Evolutionary conservation across 2,329 filamentous ascomycete genomes (phyloP), one percentile per base, ranked within the genome.

Genomic region (Colletotrichum tofieldiae): DNA sequence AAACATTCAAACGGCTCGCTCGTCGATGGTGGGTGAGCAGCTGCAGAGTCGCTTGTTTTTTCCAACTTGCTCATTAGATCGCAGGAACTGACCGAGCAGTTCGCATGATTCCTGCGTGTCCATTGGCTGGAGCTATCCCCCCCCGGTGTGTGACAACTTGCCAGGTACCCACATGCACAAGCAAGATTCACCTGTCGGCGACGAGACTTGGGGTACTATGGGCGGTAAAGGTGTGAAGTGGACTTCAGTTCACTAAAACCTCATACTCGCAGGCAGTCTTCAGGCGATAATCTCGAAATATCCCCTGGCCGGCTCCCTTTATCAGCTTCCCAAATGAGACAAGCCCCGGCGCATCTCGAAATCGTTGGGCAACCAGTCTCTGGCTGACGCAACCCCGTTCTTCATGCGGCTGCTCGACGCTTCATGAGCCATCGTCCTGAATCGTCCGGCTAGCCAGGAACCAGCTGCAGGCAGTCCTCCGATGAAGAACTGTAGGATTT

Each of bases 241-340:
- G 35, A 20, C 54, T 60, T 35, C 26, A 23, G 16, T 35, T 35
- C 55, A 43, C 20, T 16, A 26, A 54, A 51, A 5, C 6, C 26
- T 54, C 26, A 47, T 14, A 20, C 29, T 45, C 26, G 41, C 41
- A 9, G 49, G 14, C 41, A 51, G 9, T 20, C 23, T 41, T 35
- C 43, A 26, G 35, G 51, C 26, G 41, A 60, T 23, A 18, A 18
- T 52, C 37, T 52, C 58, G 26, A 32, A n/a, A 18, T 29, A 23
- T 43, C n/a, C 63, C 54, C 58, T 47, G 37, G 47, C 18, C 26
- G 20, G 45, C 23, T 41, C 23, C 23, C 35, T 45, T 43, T 64
- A 20, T 41, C 59, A 68, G 63, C 59, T 67, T 64, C 59, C 59
- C 29, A 47, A 72, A 60, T 14, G 23, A 73, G 71, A 54, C 45